A percentile compares a stretch with the other conserved stretches of the same genome.
Conservation (phyloP, 2,329 filamentous ascomycete species). For the Alternaria novae-zelandiae region DNA sequence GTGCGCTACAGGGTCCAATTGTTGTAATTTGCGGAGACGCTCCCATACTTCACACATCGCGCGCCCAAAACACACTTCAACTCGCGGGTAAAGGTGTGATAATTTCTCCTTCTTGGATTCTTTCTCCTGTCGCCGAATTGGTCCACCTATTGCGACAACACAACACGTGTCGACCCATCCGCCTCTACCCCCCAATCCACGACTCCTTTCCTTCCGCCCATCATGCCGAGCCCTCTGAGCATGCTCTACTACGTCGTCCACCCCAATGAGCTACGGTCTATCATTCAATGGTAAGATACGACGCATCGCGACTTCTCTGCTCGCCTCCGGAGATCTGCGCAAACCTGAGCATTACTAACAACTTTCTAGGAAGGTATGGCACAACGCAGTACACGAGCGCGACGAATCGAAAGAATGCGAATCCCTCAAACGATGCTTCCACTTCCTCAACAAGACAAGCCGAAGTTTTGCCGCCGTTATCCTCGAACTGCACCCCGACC, state of each 20-base stretch:
- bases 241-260: slow-evolving; percentile 76
- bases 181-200: slow-evolving; percentile 8
- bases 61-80: neutral
- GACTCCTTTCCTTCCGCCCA: slow-evolving; percentile 26
- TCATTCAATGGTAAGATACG: slow-evolving; percentile 81
- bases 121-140: slow-evolving; percentile 9
- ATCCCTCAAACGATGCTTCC: slow-evolving; percentile 81
- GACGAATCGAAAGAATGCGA: slow-evolving; percentile 75
- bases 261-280: slow-evolving; percentile 77
- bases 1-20: slow-evolving; percentile 15
- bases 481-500: slow-evolving; percentile 91
- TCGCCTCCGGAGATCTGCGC: neutral
- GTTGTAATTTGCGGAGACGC: slow-evolving; percentile 14
- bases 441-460: slow-evolving; percentile 84
- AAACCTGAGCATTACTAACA: slow-evolving; percentile 11
- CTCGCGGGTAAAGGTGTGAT: neutral
- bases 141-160: neutral
- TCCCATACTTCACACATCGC: neutral
- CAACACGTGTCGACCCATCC: slow-evolving; percentile 5
- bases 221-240: slow-evolving; percentile 53
- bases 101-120: neutral
- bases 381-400: slow-evolving; percentile 88
- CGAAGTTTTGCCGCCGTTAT: slow-evolving; percentile 94
- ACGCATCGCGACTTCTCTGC: neutral
- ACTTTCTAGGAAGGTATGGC: slow-evolving; percentile 86